Percentiles rank a stretch among this genome's conserved stretches.
Evolutionary conservation across 1,284 basidiomycete species (phyloP).

Genomic region (Calocybe gambosa): DNA sequence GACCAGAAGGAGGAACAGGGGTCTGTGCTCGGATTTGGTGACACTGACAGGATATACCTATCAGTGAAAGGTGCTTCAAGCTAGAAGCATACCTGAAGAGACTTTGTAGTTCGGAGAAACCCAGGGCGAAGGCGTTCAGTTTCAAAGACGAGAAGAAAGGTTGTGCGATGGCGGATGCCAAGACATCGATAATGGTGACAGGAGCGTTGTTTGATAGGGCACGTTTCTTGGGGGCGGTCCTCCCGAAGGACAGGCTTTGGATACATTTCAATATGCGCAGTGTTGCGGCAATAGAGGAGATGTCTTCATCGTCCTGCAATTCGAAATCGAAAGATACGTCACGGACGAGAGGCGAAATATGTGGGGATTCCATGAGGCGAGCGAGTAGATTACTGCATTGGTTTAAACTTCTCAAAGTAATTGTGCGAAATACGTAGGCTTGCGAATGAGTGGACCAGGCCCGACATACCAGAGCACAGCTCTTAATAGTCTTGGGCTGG

Average conservation of each 20-base stretch:
- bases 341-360: slow-evolving; percentile 1
- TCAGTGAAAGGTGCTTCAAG: slow-evolving; percentile 6
- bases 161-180: slow-evolving; percentile 2
- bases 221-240: neutral
- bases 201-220: neutral
- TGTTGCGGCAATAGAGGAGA: neutral
- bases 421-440: slow-evolving; percentile 3
- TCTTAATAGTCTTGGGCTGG: neutral
- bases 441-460: slow-evolving; percentile 7
- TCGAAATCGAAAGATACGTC: slow-evolving; percentile 5
- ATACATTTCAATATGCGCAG: neutral
- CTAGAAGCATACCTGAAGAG: slow-evolving; percentile 3
- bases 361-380: neutral
- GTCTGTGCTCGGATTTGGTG: neutral
- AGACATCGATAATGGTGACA: neutral
- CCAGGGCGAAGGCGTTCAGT: slow-evolving; percentile 1
- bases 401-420: neutral
- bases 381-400: slow-evolving; percentile 6
- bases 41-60: neutral
- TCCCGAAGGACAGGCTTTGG: slow-evolving; percentile 3
- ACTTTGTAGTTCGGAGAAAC: slow-evolving; percentile 2
- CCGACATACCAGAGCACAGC: slow-evolving; percentile 9
- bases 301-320: neutral
- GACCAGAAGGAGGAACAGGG: neutral
- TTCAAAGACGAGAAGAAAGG: neutral